Evolutionary conservation across 2,329 filamentous ascomycete species (phyloP), one percentile per base, ranked within the genome.

Genomic region (Mollisiaceae sp.): DNA sequence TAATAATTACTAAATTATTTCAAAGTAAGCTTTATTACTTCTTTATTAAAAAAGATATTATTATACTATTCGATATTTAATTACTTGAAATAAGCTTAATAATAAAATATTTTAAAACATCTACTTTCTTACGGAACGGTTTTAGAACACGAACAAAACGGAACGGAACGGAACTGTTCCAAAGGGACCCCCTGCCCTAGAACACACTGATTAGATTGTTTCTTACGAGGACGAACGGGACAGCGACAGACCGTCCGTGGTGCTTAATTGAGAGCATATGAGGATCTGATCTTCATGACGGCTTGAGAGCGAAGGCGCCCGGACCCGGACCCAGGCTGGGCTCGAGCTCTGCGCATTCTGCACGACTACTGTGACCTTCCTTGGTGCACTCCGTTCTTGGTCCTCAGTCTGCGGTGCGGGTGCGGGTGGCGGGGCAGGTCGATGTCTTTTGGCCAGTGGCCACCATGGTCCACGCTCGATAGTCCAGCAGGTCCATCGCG

Each of bases 341-440:
- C 50, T 61, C 50, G 61, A 60, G 64, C 64, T 60, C 55, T 18
- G 15, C 60, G 36, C 60, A 57, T 60, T 61, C 50, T 57, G 45
- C 58, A 61, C 14, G 24, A 27, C 39, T 32, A 27, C 45, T 55
- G 57, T 39, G 32, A 47, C 39, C 27, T 11, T 35, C 32, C 32
- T 36, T 32, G n/a, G n/a, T n/a, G 36, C 36, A 39, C 36, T 47
- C 54, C 45, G 55, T 38, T 43, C 27, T 54, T n/a, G 20, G 27
- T 39, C 36, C 35, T 43, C 52, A 14, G 27, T 39, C 43, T 52
- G 60, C 32, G 52, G 59, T 62, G 50, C 50, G 50, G 50, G 50
- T 54, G 50, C 50, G 50, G 50, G 45, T 50, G 45, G 22, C 45
- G 45, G 45, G 45, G 45, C 41, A n/a, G 41, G 41, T 18, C 27